Evolutionary conservation across 805 yeast species (phyloP).

Genomic region (Sugiyamaella valdiviana): DNA sequence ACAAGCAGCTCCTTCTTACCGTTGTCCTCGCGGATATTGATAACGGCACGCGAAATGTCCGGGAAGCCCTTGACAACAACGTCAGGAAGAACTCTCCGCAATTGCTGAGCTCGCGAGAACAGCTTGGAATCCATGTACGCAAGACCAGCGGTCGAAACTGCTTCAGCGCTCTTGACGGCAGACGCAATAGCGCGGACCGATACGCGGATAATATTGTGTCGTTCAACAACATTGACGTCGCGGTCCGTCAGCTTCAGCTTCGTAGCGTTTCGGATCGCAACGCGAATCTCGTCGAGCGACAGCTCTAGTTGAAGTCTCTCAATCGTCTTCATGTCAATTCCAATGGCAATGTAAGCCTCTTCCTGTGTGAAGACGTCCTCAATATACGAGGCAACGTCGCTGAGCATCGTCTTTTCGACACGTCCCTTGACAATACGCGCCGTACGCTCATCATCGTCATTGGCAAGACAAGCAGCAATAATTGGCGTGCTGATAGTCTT

Average conservation of each 20-base stretch:
- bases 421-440: slow-evolving; percentile 98
- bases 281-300: slow-evolving; percentile 76
- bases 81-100: slow-evolving; percentile 76
- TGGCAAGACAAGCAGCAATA: slow-evolving; percentile 88
- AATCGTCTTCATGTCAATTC: slow-evolving; percentile 75
- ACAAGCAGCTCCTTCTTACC: slow-evolving; percentile 82
- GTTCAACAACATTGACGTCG: slow-evolving; percentile 64
- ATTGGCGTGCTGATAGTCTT: slow-evolving; percentile 94
- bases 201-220: slow-evolving; percentile 45
- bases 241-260: slow-evolving; percentile 73
- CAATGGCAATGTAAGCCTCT: slow-evolving; percentile 71
- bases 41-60: slow-evolving; percentile 91
- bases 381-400: slow-evolving; percentile 81
- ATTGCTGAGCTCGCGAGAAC: slow-evolving; percentile 82
- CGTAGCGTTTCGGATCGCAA: slow-evolving; percentile 77
- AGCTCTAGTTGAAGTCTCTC: slow-evolving; percentile 86
- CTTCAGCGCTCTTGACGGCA: slow-evolving; percentile 41
- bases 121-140: slow-evolving; percentile 42
- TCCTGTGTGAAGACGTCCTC: slow-evolving; percentile 88
- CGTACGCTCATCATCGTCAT: slow-evolving; percentile 91
- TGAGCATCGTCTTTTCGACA: slow-evolving; percentile 81
- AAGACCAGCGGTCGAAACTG: slow-evolving; percentile 35
- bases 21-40: slow-evolving; percentile 80
- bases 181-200: slow-evolving; percentile 45
- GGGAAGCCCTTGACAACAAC: slow-evolving; percentile 92